A percentile compares a stretch with the other conserved stretches of the same genome.
phyloP scores from a whole-genome alignment of 768 basidiomycete species.

The Pisolithus orientalis region DNA sequence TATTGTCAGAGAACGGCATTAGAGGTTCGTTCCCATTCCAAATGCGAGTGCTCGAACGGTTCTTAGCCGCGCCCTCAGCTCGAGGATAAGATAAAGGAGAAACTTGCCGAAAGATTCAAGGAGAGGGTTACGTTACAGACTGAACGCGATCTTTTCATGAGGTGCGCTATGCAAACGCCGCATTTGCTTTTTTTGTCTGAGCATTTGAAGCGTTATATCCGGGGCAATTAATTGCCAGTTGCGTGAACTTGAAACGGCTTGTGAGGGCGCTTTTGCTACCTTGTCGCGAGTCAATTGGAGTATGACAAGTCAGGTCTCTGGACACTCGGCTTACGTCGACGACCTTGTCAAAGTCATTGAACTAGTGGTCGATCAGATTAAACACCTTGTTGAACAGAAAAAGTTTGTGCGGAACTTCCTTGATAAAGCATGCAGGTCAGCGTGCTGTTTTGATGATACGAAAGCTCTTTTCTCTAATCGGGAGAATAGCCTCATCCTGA shows the following conservation, averaged over 20 bases:
- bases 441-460: not conserved
- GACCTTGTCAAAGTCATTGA: conserved; percentile 74
- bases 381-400: conserved; percentile 86
- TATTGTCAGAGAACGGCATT: conserved; percentile 91
- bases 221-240: conserved; percentile 74
- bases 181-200: not conserved
- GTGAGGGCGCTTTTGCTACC: conserved; percentile 70
- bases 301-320: conserved; percentile 74
- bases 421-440: conserved; percentile 88
- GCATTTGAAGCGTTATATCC: conserved; percentile 63
- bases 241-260: conserved; percentile 78
- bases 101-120: conserved; percentile 68
- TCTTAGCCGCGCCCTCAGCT: conserved; percentile 42
- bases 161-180: conserved; percentile 40
- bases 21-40: conserved; percentile 46
- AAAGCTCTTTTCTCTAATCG: not conserved
- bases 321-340: conserved; percentile 73
- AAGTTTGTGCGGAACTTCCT: conserved; percentile 90
- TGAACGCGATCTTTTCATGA: conserved; percentile 86
- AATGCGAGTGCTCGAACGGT: not conserved
- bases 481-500: conserved; percentile 62
- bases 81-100: conserved; percentile 85
- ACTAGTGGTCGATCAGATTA: conserved; percentile 69
- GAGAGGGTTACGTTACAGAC: conserved; percentile 77
- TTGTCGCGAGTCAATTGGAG: conserved; percentile 80